These are phyloP conservation scores for Aspergillus proliferans DNA, from an alignment of 2,329 filamentous ascomycete species.

Conservation along the genomic window DNA sequence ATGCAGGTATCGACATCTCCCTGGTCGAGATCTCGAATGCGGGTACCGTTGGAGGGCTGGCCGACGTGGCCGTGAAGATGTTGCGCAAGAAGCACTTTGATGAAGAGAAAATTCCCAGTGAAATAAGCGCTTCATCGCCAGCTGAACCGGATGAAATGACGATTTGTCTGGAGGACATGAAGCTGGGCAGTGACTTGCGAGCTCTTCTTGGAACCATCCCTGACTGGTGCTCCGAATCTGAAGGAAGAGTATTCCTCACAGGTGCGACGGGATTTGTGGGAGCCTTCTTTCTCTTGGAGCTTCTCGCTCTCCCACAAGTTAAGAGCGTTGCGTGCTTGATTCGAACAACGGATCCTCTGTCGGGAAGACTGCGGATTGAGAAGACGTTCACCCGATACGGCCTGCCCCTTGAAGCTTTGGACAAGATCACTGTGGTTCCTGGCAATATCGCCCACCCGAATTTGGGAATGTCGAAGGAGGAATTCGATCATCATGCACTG, in stretches of 20 bases:
- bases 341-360: slow-evolving; percentile 2
- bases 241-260: slow-evolving; percentile 11
- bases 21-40: slow-evolving; percentile 50
- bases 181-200: slow-evolving; percentile 3
- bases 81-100: slow-evolving; percentile 7
- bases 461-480: slow-evolving; percentile 2
- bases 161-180: slow-evolving; percentile 4
- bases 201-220: slow-evolving; percentile 1
- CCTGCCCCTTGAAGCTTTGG: background rate
- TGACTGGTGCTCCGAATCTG: slow-evolving; percentile 5
- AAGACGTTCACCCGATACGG: slow-evolving; percentile 4
- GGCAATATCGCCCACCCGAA: slow-evolving; percentile 5
- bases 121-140: no score
- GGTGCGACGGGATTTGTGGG: slow-evolving; percentile 13
- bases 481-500: slow-evolving; percentile 1
- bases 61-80: slow-evolving; percentile 10
- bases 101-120: background rate
- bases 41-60: slow-evolving; percentile 10
- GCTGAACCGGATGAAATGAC: background rate
- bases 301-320: slow-evolving; percentile 4
- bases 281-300: slow-evolving; percentile 5
- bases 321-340: slow-evolving; percentile 12
- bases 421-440: slow-evolving; percentile 3
- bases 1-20: slow-evolving; percentile 26
- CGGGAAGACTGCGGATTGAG: slow-evolving; percentile 6